Percentiles rank a stretch among this genome's conserved stretches.
Evolutionary conservation across 768 basidiomycete species (phyloP).

Genomic region (Russula foetens): DNA sequence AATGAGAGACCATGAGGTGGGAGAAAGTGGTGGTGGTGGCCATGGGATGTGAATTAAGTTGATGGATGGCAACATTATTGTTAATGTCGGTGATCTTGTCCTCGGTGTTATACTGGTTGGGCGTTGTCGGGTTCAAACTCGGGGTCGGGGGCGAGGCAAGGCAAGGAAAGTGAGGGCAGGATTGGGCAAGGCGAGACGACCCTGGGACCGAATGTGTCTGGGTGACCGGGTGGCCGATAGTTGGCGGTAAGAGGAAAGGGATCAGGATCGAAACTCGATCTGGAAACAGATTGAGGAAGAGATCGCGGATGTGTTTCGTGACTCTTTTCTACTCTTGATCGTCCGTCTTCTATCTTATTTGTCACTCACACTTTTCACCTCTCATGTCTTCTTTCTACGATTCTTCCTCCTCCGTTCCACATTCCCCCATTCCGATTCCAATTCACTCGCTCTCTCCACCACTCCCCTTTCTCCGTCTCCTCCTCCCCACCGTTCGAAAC

Average conservation of each 20-base stretch:
- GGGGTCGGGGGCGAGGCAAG: background rate
- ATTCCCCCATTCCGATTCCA: background rate
- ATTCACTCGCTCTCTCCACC: no score
- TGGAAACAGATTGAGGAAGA: background rate
- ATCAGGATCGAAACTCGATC: conserved; percentile 10
- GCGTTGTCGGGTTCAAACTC: background rate
- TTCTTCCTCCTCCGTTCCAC: conserved; percentile 1
- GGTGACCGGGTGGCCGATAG: background rate
- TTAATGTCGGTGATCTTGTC: conserved; percentile 12
- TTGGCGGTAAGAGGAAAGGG: background rate
- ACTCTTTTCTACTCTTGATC: background rate
- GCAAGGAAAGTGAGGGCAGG: no score
- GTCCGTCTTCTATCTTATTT: no score
- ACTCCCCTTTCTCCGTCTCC: conserved; percentile 2
- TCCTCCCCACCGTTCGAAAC: conserved; percentile 18
- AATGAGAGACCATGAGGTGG: conserved; percentile 11
- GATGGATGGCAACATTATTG: conserved; percentile 9
- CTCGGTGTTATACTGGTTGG: background rate
- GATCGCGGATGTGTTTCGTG: background rate
- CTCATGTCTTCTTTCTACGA: background rate
- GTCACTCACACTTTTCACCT: no score
- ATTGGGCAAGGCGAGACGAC: background rate
- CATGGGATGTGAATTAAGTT: conserved; percentile 1
- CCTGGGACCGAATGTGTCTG: no score
- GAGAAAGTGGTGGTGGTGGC: conserved; percentile 6